A percentile compares a stretch with the other conserved stretches of the same genome.
phyloP scores from a whole-genome alignment of 1,284 basidiomycete species.

The Peniophora sp. region DNA sequence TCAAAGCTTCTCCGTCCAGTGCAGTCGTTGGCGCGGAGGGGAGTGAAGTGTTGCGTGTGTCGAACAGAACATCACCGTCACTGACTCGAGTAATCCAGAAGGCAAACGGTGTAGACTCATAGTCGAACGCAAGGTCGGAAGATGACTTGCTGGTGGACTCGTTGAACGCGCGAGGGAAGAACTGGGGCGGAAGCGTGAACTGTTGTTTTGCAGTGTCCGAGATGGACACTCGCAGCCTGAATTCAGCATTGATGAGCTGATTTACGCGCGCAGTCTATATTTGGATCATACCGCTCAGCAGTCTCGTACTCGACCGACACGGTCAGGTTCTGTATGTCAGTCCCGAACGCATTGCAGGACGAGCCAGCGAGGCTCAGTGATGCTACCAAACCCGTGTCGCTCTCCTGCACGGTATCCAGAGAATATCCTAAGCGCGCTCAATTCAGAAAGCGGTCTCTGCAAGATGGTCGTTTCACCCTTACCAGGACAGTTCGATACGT shows the following conservation, averaged over 20 bases:
- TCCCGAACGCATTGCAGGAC: slow-evolving; percentile 68
- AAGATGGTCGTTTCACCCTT: slow-evolving; percentile 2
- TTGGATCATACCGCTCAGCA: slow-evolving; percentile 30
- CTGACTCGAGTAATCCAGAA: slow-evolving; percentile 74
- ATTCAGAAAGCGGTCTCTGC: not conserved
- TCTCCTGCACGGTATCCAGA: slow-evolving; percentile 36
- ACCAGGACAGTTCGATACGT: slow-evolving; percentile 28
- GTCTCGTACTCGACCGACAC: slow-evolving; percentile 64
- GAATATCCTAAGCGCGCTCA: slow-evolving; percentile 38
- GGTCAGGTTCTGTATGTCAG: slow-evolving; percentile 54
- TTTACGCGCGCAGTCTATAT: not conserved
- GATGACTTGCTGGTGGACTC: slow-evolving; percentile 13
- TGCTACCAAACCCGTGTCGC: slow-evolving; percentile 44
- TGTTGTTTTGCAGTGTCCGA: slow-evolving; percentile 60
- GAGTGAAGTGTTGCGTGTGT: slow-evolving; percentile 55
- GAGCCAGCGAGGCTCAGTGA: slow-evolving; percentile 47
- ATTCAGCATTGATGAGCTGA: slow-evolving; percentile 7
- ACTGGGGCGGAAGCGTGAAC: slow-evolving; percentile 58
- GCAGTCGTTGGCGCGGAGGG: slow-evolving; percentile 48
- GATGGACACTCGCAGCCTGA: slow-evolving; percentile 70
- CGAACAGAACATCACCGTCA: slow-evolving; percentile 46
- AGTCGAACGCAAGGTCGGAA: slow-evolving; percentile 64
- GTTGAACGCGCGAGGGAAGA: slow-evolving; percentile 39
- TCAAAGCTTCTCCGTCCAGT: slow-evolving; percentile 11
- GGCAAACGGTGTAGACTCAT: slow-evolving; percentile 56